phyloP scores from a whole-genome alignment of 2,329 filamentous ascomycete genomes.

The Trichoderma lentiforme region DNA sequence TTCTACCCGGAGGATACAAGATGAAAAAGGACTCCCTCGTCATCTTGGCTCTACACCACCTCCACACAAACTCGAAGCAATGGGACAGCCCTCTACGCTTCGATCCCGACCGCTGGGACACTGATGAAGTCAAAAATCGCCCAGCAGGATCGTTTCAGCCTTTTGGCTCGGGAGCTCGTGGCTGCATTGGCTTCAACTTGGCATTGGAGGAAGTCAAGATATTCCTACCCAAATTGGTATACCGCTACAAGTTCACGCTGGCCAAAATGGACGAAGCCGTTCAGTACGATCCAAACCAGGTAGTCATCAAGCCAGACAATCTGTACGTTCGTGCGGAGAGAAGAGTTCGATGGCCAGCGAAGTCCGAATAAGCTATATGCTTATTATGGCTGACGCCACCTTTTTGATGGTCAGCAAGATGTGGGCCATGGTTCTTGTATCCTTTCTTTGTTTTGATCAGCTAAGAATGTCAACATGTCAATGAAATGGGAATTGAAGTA shows the following conservation, averaged over 20 bases:
- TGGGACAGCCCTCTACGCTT: conserved; percentile 59
- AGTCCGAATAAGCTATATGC: neutral
- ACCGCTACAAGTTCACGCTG: conserved; percentile 52
- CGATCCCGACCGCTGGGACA: conserved; percentile 56
- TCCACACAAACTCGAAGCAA: conserved; percentile 50
- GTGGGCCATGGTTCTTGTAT: neutral
- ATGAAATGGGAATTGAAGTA: neutral
- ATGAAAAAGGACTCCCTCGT: conserved; percentile 50
- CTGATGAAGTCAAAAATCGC: conserved; percentile 48
- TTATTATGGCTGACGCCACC: neutral
- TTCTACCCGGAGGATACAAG: conserved; percentile 58
- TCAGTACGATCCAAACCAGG: conserved; percentile 58
- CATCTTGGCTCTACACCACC: conserved; percentile 49
- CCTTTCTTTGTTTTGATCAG: neutral
- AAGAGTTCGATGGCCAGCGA: conserved; percentile 47
- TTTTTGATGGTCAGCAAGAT: neutral
- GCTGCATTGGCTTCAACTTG: conserved; percentile 64
- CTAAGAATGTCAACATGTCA: neutral
- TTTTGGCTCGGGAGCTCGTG: conserved; percentile 54
- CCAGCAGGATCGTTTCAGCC: conserved; percentile 54
- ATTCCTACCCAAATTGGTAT: conserved; percentile 55
- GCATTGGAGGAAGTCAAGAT: conserved; percentile 60
- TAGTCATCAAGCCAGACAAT: conserved; percentile 46
- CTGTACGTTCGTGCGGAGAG: conserved; percentile 43
- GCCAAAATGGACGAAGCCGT: conserved; percentile 45